phyloP scores from a whole-genome alignment of 352 stramenopile species.

The Pythium grandisporangium region DNA sequence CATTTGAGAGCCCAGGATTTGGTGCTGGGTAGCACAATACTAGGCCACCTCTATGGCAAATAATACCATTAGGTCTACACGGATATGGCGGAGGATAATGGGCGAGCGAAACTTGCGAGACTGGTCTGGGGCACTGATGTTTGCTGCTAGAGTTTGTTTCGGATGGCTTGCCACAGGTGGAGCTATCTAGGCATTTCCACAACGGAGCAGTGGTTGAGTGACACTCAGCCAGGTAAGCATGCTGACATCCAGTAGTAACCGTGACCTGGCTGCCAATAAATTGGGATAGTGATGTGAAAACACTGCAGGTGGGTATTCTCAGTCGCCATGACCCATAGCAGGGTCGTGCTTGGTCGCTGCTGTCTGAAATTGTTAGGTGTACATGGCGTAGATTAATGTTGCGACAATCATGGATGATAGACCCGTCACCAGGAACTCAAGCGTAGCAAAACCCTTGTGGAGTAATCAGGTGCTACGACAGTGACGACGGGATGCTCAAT shows the following conservation, averaged over 20 bases:
- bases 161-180: no score
- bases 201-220: constrained; percentile 1
- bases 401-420: not conserved
- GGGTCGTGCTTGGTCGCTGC: constrained; percentile 5
- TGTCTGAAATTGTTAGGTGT: not conserved
- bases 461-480: constrained; percentile 26
- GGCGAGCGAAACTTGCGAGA: no score
- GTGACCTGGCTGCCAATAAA: constrained; percentile 4
- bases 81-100: no score
- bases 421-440: constrained; percentile 19
- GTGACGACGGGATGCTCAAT: constrained; percentile 11
- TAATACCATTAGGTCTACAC: not conserved
- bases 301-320: constrained; percentile 8
- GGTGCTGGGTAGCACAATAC: not conserved
- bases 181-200: no score
- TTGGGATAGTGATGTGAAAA: constrained; percentile 5
- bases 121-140: no score
- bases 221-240: constrained; percentile 6
- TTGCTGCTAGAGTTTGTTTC: no score
- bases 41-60: not conserved
- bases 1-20: not conserved
- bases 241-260: constrained; percentile 2
- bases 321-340: constrained; percentile 1
- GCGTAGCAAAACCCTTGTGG: constrained; percentile 23
- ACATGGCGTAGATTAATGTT: constrained; percentile 3